Percentiles rank a stretch among this genome's conserved stretches.
Evolutionary conservation across 23 red algal species (phyloP).

Genomic region (Gracilariopsis chorda): DNA sequence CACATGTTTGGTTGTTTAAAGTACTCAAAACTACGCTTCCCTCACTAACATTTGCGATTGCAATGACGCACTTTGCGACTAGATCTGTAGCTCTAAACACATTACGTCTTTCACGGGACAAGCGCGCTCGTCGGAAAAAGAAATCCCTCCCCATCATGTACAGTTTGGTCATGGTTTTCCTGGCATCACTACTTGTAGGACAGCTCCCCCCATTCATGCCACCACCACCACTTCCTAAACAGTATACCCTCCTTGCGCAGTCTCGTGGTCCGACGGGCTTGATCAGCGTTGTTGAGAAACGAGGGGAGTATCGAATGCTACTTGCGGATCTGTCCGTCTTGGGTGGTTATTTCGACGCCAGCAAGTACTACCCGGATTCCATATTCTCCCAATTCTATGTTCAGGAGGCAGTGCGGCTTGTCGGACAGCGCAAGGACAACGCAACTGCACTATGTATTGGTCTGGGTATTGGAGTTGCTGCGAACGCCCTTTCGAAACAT

Average conservation of each 20-base stretch:
- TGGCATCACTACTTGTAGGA: background rate
- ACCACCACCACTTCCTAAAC: slow-evolving; percentile 7
- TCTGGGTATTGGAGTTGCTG: slow-evolving; percentile 50
- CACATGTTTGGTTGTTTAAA: background rate
- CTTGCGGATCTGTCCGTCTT: slow-evolving; percentile 52
- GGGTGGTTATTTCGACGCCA: slow-evolving; percentile 20
- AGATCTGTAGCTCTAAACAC: background rate
- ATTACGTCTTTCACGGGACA: background rate
- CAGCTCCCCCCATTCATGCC: background rate
- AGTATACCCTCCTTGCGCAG: slow-evolving; percentile 32
- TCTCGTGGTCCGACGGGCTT: slow-evolving; percentile 45
- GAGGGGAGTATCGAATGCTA: background rate
- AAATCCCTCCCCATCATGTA: background rate
- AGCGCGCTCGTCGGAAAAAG: background rate
- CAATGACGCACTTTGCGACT: background rate
- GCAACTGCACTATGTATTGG: slow-evolving; percentile 45
- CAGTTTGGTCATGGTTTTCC: background rate
- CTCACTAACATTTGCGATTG: background rate
- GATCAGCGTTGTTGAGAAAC: slow-evolving; percentile 43
- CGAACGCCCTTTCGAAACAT: slow-evolving; percentile 6
- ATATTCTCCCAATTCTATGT: slow-evolving; percentile 70
- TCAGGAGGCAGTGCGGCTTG: slow-evolving; percentile 57
- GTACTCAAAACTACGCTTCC: background rate
- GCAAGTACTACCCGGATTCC: slow-evolving; percentile 6
- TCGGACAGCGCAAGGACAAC: background rate